These are phyloP conservation scores for Tuber brumale DNA, from an alignment of 495 filamentous ascomycete species.

Conservation along the genomic window DNA sequence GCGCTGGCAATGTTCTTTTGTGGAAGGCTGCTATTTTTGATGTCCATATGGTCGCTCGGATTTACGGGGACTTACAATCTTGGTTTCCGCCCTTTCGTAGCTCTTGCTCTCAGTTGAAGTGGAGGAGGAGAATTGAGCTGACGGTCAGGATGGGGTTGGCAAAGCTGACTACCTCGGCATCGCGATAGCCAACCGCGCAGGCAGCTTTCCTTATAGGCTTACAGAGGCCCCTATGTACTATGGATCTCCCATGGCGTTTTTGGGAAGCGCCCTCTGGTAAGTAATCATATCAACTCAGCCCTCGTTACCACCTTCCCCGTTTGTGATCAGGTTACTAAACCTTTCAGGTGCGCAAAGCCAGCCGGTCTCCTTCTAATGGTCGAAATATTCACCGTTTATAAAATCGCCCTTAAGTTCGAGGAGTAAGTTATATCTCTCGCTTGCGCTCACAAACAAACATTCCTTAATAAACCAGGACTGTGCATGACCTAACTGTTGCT, in stretches of 20 bases:
- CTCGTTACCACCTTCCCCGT: too few relatives aligned
- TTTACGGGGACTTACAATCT: slow-evolving; percentile 95
- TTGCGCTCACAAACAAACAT: background rate
- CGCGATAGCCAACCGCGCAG: slow-evolving; percentile 87
- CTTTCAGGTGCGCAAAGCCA: slow-evolving; percentile 61
- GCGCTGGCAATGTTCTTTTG: slow-evolving; percentile 62
- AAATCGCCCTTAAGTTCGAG: slow-evolving; percentile 78
- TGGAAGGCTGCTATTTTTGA: slow-evolving; percentile 80
- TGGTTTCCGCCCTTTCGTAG: slow-evolving; percentile 7
- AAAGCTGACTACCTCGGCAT: slow-evolving; percentile 94
- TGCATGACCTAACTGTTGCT: slow-evolving; percentile 15
- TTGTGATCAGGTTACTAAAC: too few relatives aligned
- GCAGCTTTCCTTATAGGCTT: slow-evolving; percentile 90
- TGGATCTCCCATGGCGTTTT: slow-evolving; percentile 83
- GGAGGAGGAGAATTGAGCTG: too few relatives aligned
- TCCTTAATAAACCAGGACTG: background rate
- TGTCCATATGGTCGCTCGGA: slow-evolving; percentile 81
- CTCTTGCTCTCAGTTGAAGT: background rate
- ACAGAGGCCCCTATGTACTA: slow-evolving; percentile 94
- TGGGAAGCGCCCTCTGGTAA: slow-evolving; percentile 71
- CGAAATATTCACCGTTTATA: slow-evolving; percentile 71
- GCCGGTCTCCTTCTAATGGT: slow-evolving; percentile 72
- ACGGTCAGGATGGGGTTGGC: too few relatives aligned
- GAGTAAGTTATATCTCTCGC: slow-evolving; percentile 55
- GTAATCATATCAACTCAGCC: too few relatives aligned